Base-by-base conservation (phyloP, 2,329 filamentous ascomycete genomes). In the Amylocarpus encephaloides region DNA sequence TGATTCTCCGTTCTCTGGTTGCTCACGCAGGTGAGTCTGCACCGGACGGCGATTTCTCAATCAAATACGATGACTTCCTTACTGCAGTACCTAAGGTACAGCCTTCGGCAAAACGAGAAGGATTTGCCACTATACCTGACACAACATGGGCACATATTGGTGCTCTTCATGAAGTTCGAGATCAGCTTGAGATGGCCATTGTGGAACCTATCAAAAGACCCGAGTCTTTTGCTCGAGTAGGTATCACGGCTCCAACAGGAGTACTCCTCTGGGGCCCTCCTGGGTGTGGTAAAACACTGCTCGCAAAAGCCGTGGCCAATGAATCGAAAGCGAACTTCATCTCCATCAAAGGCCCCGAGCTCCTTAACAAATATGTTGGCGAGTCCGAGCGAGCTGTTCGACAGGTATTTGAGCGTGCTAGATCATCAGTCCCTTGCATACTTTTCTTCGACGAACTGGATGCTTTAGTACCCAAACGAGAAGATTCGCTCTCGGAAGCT, bases 361-460 rank as follows among this genome's bases (percentile, higher is more conserved):
- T 98, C 9, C 78, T 98, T 41, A 97, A 97, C 74, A 98, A 97
- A 70, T 98, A 92, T 66, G 91, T 98, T 9, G 93, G 93, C 59
- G 93, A 98, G 69, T 94, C 88, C 6, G 93, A 98, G 70, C 85
- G 92, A 10, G 88, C 91, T 0, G 86, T 98, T 1, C 83, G 93
- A 18, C 89, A 95, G 66, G 86, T 97, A 0, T 98, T 98, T 68
- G 81, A 84, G 56, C 85, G 92, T 13, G 93, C 93, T 1, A 81
- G 91, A 46, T 86, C 86, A 1, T 92, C 86, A 6, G 79, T 90
- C 0, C 93, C 93, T 1, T 97, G 92, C 65, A 89, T 98, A 48
- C 84, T 98, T 51, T 97, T 98, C 78, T 97, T 98, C 65, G 93
- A 98, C 66, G 93, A 98, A 70, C 79, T 98, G 46, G 93, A 98